Evolutionary conservation across 2,329 filamentous ascomycete species (phyloP), one percentile per base, ranked within the genome.

Genomic region (Lasiodiplodia citricola): DNA sequence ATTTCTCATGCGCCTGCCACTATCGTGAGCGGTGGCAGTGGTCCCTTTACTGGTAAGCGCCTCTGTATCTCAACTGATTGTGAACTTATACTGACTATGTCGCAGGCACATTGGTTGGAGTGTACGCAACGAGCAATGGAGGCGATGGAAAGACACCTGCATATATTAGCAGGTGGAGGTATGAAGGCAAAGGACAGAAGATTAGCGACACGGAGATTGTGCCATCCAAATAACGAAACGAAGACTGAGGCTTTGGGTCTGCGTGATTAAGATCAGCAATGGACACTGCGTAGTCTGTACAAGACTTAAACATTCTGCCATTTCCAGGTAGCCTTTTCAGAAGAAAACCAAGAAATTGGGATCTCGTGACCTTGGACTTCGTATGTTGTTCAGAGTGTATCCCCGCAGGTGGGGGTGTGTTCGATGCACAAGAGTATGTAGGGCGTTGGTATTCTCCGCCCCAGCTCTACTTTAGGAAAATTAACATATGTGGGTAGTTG

Each of bases 61-160:
- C 16, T n/a, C 3, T 13, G 3, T 37, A 52, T 35, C 8, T 25
- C 25, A 10, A n/a, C 3, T 23, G 25, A 2, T 7, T 14, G 2
- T 63, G 14, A 11, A 4, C 14, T 31, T 10, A 13, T 16, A 2
- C 18, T 63, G 23, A 63, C 31, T 28, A 14, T 47, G 14, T 14
- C n/a, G 3, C 37, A 80, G 85, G 86, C 0, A 81, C 81, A 0
- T 74, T 88, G n/a, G 70, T 88, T 0, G 86, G 86, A 0, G 79
- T 83, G 0, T 88, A 87, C 73, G 83, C 82, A 51, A 87, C 86
- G 4, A 85, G 78, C 31, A 87, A 88, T 70, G 85, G 85, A 0
- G 80, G 80, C 1, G 73, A 78, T 11, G 82, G 80, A 2, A 79
- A 72, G 2, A 81, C 81, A 31, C 78, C 81, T 3, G 84, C 83